Conservation (phyloP, 352 stramenopile genomes). For the Phytopythium oedochilum region DNA sequence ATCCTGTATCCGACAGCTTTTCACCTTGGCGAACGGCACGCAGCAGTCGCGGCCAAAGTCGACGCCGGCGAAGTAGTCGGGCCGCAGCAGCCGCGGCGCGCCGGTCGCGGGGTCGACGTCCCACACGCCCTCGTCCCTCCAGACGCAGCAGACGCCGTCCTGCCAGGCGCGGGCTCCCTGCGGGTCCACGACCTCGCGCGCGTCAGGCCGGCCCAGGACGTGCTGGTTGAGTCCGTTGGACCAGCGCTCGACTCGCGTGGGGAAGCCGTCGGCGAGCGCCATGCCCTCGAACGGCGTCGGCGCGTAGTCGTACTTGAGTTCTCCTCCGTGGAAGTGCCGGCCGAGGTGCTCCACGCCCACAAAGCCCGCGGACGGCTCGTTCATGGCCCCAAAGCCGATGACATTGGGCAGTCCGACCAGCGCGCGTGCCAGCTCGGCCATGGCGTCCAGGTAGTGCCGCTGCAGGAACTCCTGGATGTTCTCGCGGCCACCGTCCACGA, state of each 20-base stretch:
- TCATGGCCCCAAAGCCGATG: slow-evolving; percentile 90
- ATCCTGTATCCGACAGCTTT: slow-evolving; percentile 5
- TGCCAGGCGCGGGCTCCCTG: slow-evolving; percentile 65
- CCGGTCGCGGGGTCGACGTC: slow-evolving; percentile 32
- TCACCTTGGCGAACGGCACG: slow-evolving; percentile 68
- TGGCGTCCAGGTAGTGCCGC: slow-evolving; percentile 78
- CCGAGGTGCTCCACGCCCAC: slow-evolving; percentile 62
- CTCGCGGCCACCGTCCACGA: slow-evolving; percentile 66
- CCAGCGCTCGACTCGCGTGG: slow-evolving; percentile 61
- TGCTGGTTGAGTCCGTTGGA: slow-evolving; percentile 74
- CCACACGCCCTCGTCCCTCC: slow-evolving; percentile 82
- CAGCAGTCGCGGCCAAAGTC: slow-evolving; percentile 82
- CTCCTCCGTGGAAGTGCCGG: slow-evolving; percentile 41
- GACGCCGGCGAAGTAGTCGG: slow-evolving; percentile 65
- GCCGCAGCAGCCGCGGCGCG: slow-evolving; percentile 42
- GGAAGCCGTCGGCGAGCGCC: slow-evolving; percentile 61
- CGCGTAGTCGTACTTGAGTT: slow-evolving; percentile 69
- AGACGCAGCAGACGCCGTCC: slow-evolving; percentile 62
- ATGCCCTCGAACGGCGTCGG: slow-evolving; percentile 84
- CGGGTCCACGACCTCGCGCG: slow-evolving; percentile 41
- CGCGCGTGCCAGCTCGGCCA: slow-evolving; percentile 54
- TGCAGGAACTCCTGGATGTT: slow-evolving; percentile 87
- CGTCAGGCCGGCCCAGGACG: slow-evolving; percentile 48
- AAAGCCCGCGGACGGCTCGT: slow-evolving; percentile 82
- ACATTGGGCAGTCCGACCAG: slow-evolving; percentile 77